Percentiles rank a stretch among this genome's conserved stretches.
Conservation (phyloP, 139 green algal species). For the Micractinium sp. region DNA sequence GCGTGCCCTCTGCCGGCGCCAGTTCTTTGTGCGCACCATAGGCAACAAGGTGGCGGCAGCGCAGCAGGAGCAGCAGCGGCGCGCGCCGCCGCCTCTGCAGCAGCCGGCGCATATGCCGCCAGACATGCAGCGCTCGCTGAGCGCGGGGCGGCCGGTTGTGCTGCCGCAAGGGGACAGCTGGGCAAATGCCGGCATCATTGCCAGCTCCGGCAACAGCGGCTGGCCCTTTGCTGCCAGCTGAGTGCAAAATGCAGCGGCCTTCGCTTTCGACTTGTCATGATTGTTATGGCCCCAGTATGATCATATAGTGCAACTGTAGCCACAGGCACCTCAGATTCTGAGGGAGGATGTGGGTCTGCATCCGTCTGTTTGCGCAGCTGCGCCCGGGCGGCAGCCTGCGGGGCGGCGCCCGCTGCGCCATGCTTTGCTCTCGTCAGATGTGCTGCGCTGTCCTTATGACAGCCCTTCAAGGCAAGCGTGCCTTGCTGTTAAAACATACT, state of each 20-base stretch:
- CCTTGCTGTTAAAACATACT: no score
- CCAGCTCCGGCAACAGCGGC: background rate
- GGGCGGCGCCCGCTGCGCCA: background rate
- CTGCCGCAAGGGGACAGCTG: constrained; percentile 25
- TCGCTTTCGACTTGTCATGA: no score
- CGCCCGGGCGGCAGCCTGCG: background rate
- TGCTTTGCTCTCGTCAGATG: background rate
- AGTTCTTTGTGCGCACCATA: constrained; percentile 79
- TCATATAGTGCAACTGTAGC: no score
- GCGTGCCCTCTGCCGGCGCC: constrained; percentile 66
- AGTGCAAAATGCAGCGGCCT: background rate
- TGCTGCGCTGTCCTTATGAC: no score
- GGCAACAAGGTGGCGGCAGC: constrained; percentile 69
- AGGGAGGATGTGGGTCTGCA: no score
- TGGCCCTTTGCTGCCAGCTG: background rate
- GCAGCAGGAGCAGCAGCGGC: constrained; percentile 34
- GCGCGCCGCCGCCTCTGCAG: background rate
- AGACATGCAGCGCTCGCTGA: background rate
- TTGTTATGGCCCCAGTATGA: no score
- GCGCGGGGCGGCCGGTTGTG: constrained; percentile 10
- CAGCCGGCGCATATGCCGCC: background rate
- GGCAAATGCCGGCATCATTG: constrained; percentile 6
- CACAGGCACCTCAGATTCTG: no score
- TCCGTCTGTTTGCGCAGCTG: no score
- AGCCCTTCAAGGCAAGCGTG: no score